Conservation (phyloP, 106 monocot species). For the Acorus calamus region DNA sequence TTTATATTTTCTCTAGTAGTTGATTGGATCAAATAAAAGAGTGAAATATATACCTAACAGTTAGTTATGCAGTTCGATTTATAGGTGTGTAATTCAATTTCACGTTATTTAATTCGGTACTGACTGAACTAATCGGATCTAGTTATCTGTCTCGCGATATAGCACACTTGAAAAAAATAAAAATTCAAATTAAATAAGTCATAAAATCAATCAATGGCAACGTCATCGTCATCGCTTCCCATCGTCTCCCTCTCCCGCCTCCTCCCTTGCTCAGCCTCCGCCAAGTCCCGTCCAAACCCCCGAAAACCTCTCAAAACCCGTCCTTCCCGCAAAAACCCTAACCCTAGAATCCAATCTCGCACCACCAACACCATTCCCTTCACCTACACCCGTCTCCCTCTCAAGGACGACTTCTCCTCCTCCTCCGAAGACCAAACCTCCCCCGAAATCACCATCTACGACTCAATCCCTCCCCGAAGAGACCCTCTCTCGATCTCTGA, state of each 20-base stretch:
- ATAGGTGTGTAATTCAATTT: no score
- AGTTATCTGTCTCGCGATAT: no score
- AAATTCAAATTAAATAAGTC: no score
- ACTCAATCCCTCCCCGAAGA: constrained; percentile 5
- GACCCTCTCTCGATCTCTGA: neutral
- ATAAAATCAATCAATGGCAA: no score
- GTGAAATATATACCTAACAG: no score
- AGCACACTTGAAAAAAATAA: no score
- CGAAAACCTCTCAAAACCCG: neutral
- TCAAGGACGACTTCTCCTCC: constrained; percentile 32
- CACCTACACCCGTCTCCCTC: constrained; percentile 81
- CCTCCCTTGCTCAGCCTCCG: constrained; percentile 11
- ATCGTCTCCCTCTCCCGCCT: constrained; percentile 15
- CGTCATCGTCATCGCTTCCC: no score
- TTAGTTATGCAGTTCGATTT: no score
- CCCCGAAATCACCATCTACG: constrained; percentile 26
- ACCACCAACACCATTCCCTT: constrained; percentile 1
- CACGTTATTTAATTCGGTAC: no score
- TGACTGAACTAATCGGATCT: no score
- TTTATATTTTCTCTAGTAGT: no score
- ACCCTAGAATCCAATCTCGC: constrained; percentile 1
- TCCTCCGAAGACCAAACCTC: constrained; percentile 2
- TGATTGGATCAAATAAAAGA: no score
- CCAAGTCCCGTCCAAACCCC: constrained; percentile 11
- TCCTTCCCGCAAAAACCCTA: constrained; percentile 1